phyloP scores from a whole-genome alignment of 345 rosid species.

The Cardamine resedifolia region DNA sequence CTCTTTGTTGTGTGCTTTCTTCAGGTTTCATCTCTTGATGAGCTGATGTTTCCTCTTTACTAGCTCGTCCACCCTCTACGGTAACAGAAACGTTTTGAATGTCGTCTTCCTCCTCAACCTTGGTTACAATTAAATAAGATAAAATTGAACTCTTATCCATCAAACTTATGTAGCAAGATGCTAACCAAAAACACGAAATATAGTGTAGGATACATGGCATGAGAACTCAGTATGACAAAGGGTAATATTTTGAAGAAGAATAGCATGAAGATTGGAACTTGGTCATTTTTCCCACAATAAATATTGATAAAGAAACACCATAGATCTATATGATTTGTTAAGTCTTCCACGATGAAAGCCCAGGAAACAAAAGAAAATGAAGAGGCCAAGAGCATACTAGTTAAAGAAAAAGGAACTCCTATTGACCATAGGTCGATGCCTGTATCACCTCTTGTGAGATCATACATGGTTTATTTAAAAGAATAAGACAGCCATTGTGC shows the following conservation, averaged over 20 bases:
- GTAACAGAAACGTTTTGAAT: slow-evolving; percentile 61
- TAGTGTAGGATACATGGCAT: slow-evolving; percentile 18
- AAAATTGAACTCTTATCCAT: slow-evolving; percentile 13
- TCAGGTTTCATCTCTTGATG: slow-evolving; percentile 43
- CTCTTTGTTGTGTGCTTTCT: slow-evolving; percentile 42
- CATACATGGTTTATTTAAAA: slow-evolving; percentile 14
- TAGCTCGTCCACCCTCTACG: slow-evolving; percentile 46
- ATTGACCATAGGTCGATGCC: not conserved
- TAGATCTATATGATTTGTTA: not conserved
- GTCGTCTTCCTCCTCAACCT: slow-evolving; percentile 93
- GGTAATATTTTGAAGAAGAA: slow-evolving; percentile 13
- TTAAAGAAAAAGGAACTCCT: slow-evolving; percentile 7
- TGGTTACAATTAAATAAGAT: slow-evolving; percentile 39
- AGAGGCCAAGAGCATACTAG: slow-evolving; percentile 13
- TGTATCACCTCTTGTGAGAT: slow-evolving; percentile 13
- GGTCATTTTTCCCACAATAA: not conserved
- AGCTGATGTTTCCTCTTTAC: slow-evolving; percentile 49
- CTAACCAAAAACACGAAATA: slow-evolving; percentile 4
- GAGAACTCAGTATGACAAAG: slow-evolving; percentile 12
- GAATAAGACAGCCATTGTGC: slow-evolving; percentile 16
- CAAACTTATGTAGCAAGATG: slow-evolving; percentile 17
- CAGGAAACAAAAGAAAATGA: slow-evolving; percentile 29
- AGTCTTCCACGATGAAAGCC: slow-evolving; percentile 10
- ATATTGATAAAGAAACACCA: slow-evolving; percentile 6
- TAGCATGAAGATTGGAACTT: slow-evolving; percentile 4